Percentiles rank a stretch among this genome's conserved stretches.
phyloP scores from a whole-genome alignment of 2,329 filamentous ascomycete genomes.

The Saccharata proteae region DNA sequence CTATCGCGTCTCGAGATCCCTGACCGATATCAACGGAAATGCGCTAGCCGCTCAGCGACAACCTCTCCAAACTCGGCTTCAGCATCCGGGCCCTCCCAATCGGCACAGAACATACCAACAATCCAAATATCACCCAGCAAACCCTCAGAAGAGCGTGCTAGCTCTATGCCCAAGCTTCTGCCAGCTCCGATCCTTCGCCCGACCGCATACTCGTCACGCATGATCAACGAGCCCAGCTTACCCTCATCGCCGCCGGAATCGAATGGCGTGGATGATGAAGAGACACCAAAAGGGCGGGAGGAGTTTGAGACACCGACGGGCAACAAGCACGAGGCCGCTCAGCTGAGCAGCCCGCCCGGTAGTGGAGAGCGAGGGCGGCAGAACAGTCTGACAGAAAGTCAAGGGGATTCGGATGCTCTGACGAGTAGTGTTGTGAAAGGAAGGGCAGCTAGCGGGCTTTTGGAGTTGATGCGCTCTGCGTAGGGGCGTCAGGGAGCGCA shows the following conservation, averaged over 20 bases:
- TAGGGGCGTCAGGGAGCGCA: background rate
- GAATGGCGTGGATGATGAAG: constrained; percentile 6
- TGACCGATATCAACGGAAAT: constrained; percentile 8
- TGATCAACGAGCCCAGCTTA: constrained; percentile 16
- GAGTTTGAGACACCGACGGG: constrained; percentile 9
- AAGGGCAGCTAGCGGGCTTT: constrained; percentile 40
- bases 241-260: constrained; percentile 4
- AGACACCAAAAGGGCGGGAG: constrained; percentile 10
- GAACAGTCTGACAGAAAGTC: too few species aligned
- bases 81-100: constrained; percentile 13
- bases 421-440: constrained; percentile 37
- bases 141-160: background rate
- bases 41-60: constrained; percentile 16
- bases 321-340: constrained; percentile 10
- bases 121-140: constrained; percentile 19
- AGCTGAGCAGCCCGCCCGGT: constrained; percentile 16
- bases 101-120: constrained; percentile 14
- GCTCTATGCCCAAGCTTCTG: constrained; percentile 14
- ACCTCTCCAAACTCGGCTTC: constrained; percentile 14
- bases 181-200: constrained; percentile 28
- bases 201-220: constrained; percentile 25
- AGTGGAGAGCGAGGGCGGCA: constrained; percentile 16
- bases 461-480: constrained; percentile 31
- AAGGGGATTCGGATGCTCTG: constrained; percentile 19
- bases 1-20: constrained; percentile 43